Conservation (phyloP, 768 basidiomycete species). For the Daedaleopsis nitida region DNA sequence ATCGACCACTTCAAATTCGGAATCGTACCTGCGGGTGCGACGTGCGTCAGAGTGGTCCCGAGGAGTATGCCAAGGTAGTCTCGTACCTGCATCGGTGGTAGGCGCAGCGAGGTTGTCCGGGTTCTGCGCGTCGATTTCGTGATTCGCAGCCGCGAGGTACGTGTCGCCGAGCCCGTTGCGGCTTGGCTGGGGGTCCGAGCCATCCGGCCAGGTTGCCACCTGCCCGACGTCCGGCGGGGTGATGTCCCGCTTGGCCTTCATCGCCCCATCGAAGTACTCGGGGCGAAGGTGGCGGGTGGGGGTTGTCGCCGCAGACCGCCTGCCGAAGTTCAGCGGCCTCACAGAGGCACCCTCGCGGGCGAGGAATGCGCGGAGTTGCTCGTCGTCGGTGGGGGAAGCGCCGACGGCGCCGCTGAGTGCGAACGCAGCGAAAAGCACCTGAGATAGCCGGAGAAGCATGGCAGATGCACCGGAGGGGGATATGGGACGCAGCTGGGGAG, state of each 20-base stretch:
- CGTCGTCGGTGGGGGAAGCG: conserved; percentile 5
- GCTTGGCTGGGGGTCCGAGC: conserved; percentile 24
- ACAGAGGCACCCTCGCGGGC: conserved; percentile 14
- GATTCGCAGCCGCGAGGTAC: conserved; percentile 25
- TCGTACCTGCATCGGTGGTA: conserved; percentile 24
- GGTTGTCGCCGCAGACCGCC: conserved; percentile 18
- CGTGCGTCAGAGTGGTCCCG: background rate
- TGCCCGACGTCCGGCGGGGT: conserved; percentile 26
- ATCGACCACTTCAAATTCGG: conserved; percentile 31
- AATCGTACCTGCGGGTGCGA: conserved; percentile 19
- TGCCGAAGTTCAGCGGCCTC: conserved; percentile 18
- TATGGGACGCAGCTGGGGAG: background rate
- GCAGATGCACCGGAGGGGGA: background rate
- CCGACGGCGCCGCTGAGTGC: conserved; percentile 8
- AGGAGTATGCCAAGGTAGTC: background rate
- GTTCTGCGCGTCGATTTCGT: conserved; percentile 27
- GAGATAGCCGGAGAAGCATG: conserved; percentile 12
- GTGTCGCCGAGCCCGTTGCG: conserved; percentile 23
- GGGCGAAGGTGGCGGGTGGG: conserved; percentile 27
- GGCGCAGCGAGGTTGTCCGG: conserved; percentile 29
- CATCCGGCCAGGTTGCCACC: conserved; percentile 21
- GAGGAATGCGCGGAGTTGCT: conserved; percentile 14
- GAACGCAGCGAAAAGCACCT: conserved; percentile 11
- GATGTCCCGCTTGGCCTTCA: conserved; percentile 22
- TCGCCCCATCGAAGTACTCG: conserved; percentile 7